Conservation (phyloP, 2,329 filamentous ascomycete genomes). For the Cladosporium phlei region DNA sequence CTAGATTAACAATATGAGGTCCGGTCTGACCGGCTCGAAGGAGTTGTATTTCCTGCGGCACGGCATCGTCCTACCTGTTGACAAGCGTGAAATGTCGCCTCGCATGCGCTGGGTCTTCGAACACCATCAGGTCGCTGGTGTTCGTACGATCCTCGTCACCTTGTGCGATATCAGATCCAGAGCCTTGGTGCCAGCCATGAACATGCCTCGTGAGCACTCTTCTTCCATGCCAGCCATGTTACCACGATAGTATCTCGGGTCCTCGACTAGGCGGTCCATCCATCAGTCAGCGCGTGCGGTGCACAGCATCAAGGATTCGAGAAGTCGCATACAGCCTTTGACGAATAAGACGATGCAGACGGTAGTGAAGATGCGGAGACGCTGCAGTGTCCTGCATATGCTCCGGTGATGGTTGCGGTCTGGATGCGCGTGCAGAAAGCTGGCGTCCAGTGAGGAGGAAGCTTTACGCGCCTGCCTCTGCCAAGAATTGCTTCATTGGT, state of each 20-base stretch:
- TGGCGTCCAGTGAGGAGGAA: conserved; percentile 8
- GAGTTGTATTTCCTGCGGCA: conserved; percentile 7
- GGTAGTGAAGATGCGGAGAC: conserved; percentile 9
- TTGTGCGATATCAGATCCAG: background rate
- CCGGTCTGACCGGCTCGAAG: conserved; percentile 1
- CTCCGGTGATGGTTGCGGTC: conserved; percentile 5
- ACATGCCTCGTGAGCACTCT: background rate
- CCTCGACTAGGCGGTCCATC: conserved; percentile 6
- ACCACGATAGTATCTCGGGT: background rate
- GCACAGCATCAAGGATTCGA: conserved; percentile 2
- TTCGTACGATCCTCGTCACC: background rate
- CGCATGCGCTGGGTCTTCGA: background rate
- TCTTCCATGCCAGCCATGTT: conserved; percentile 3
- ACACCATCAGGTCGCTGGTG: background rate
- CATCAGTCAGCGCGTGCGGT: conserved; percentile 2
- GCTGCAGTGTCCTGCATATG: conserved; percentile 7
- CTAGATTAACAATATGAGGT: conserved; percentile 1
- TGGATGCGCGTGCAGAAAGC: conserved; percentile 9
- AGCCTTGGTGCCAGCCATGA: background rate
- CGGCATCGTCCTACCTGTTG: background rate
- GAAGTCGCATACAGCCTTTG: background rate
- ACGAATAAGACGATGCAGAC: conserved; percentile 1
- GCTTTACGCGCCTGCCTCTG: conserved; percentile 4
- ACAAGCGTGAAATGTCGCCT: conserved; percentile 1
- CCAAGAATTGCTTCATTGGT: conserved; percentile 6